A percentile compares a stretch with the other conserved stretches of the same genome.
Conservation (phyloP, 805 yeast genomes). For the Millerozyma miso region DNA sequence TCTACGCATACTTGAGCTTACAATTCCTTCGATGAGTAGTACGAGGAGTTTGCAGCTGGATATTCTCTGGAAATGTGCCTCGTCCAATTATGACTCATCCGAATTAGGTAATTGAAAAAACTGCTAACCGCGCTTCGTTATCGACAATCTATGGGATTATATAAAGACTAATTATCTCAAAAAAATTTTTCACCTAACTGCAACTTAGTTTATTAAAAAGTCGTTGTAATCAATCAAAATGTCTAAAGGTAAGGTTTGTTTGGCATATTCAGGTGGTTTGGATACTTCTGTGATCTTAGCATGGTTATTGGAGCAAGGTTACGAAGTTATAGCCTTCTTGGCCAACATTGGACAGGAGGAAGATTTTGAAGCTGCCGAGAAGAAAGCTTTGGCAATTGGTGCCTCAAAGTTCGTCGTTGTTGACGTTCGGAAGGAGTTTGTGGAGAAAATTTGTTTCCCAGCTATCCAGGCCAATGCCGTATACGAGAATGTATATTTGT, state of each 20-base stretch:
- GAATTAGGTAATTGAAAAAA: constrained; percentile 16
- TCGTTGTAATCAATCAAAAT: constrained; percentile 29
- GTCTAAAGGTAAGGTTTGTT: constrained; percentile 98
- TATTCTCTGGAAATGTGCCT: not conserved
- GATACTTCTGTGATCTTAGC: constrained; percentile 98
- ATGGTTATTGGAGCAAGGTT: constrained; percentile 96
- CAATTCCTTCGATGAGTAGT: too few relatives aligned
- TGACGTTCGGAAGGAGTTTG: constrained; percentile 94
- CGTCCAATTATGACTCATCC: constrained; percentile 19
- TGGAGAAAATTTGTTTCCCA: constrained; percentile 88
- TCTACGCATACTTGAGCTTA: too few relatives aligned
- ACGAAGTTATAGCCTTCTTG: constrained; percentile 96
- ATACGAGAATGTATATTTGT: constrained; percentile 92
- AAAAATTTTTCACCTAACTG: constrained; percentile 8
- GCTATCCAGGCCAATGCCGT: constrained; percentile 97
- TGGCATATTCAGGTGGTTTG: constrained; percentile 98
- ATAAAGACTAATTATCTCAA: constrained; percentile 12
- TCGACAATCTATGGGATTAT: constrained; percentile 9
- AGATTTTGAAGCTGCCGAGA: constrained; percentile 96
- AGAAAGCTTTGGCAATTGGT: constrained; percentile 93
- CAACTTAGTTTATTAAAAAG: not conserved
- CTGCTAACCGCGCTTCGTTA: constrained; percentile 11
- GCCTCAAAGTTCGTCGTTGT: constrained; percentile 92
- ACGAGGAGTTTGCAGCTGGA: not conserved
- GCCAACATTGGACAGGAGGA: constrained; percentile 99